These are phyloP conservation scores for Fusarium graminum DNA, from an alignment of 2,329 filamentous ascomycete genomes.

Conservation along the genomic window DNA sequence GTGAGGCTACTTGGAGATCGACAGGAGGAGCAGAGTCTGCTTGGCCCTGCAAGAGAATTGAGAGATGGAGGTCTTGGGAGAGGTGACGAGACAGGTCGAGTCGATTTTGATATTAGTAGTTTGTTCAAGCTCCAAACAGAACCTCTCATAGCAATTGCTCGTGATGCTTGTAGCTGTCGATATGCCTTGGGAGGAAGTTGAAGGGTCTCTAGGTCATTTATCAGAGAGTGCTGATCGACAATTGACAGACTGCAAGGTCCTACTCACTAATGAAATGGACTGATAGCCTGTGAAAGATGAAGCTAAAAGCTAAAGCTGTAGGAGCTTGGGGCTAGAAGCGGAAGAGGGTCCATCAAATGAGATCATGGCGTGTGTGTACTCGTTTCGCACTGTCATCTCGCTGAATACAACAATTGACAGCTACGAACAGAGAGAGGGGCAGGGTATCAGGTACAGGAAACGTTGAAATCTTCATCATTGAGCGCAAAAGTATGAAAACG, in stretches of 20 bases:
- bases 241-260: not conserved
- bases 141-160: constrained; percentile 35
- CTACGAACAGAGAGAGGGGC: not conserved
- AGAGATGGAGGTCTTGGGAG: not conserved
- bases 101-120: constrained; percentile 19
- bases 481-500: not conserved
- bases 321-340: constrained; percentile 17
- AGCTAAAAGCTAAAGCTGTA: constrained; percentile 27
- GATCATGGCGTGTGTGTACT: constrained; percentile 49
- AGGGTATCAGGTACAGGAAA: not conserved
- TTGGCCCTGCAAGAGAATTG: not conserved
- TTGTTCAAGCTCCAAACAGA: constrained; percentile 22
- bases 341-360: constrained; percentile 47
- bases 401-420: not conserved
- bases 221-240: not conserved
- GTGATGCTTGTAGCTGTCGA: constrained; percentile 1
- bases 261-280: constrained; percentile 14
- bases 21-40: constrained; percentile 42
- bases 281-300: constrained; percentile 10
- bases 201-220: not conserved
- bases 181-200: not conserved
- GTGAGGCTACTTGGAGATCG: not conserved
- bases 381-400: not conserved
- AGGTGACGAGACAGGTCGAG: constrained; percentile 2
- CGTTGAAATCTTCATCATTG: not conserved